These are phyloP conservation scores for Dipodascus albidus DNA, from an alignment of 805 yeast genomes.

Conservation along the genomic window DNA sequence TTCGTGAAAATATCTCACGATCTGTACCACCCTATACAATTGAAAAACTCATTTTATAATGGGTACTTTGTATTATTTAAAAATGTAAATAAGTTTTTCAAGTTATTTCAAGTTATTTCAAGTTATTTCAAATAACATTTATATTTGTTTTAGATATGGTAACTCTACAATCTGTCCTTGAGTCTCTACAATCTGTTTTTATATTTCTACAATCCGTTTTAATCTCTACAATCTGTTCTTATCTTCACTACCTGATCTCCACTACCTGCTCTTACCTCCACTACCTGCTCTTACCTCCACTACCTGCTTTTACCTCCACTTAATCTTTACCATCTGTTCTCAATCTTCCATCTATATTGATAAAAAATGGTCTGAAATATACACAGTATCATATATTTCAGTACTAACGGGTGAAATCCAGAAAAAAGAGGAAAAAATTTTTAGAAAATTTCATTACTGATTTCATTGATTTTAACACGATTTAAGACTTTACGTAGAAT, in stretches of 20 bases:
- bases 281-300: no score
- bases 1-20: neutral
- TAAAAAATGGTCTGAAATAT: neutral
- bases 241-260: no score
- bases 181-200: no score
- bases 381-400: neutral
- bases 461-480: neutral
- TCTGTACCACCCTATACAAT: constrained; percentile 1
- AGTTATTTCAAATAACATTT: no score
- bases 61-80: neutral
- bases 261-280: no score
- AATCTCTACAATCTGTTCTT: no score
- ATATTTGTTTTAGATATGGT: no score
- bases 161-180: no score
- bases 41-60: neutral
- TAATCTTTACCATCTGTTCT: no score
- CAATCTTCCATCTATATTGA: neutral
- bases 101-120: no score
- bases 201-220: no score
- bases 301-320: no score
- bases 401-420: neutral
- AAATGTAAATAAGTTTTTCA: neutral
- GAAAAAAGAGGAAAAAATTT: neutral
- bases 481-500: neutral
- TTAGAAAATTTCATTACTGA: neutral